Base-by-base conservation (phyloP, 306 rosid species). In the Trifolium fragiferum region DNA sequence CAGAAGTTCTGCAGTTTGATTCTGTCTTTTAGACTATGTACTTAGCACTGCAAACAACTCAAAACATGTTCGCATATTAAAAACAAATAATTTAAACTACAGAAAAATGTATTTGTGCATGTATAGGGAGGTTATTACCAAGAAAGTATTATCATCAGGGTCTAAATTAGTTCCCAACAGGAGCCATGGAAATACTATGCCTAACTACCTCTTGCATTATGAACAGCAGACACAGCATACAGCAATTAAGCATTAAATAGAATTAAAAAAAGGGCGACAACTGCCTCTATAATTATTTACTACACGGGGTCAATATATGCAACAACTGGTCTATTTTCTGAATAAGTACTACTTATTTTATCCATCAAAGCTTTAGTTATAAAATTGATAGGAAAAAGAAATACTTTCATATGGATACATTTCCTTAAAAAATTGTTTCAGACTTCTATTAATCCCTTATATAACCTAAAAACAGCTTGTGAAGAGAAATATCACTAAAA, bases 171-270 rank as follows among this genome's bases (percentile, higher is more conserved):
- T 54, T 50, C 76, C 46, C 65, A 73, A 78, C 66, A 78, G 23
- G 27, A 77, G 73, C 16, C 75, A 68, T 41, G 57, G 74, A 68
- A 55, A 58, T 50, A 77, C 67, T 67, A 73, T 67, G 67, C 46
- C 62, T 41, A 70, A 73, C 68, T 25, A 30, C 58, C 64, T 70
- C 61, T 20, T 5, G 70, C 13, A 68, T 68, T 62, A 68, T 54
- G 73, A 54, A 64, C 53, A 66, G 77, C 53, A 41, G 76, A 44
- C 46, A 73, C 66, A 70, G 43, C 19, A n/a, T 21, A 75, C 37
- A 47, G 64, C 30, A 70, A 67, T 21, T 30, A 73, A 53, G 70
- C 72, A 8, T 21, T 74, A 50, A 55, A 38, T 37, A 46, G 18
- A 47, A 47, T 73, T 76, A 63, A 76, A 53, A 43, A 64, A n/a